A percentile compares a stretch with the other conserved stretches of the same genome.
These are phyloP conservation scores for Calonectria hongkongensis DNA, from an alignment of 2,329 filamentous ascomycete species.

Conservation along the genomic window DNA sequence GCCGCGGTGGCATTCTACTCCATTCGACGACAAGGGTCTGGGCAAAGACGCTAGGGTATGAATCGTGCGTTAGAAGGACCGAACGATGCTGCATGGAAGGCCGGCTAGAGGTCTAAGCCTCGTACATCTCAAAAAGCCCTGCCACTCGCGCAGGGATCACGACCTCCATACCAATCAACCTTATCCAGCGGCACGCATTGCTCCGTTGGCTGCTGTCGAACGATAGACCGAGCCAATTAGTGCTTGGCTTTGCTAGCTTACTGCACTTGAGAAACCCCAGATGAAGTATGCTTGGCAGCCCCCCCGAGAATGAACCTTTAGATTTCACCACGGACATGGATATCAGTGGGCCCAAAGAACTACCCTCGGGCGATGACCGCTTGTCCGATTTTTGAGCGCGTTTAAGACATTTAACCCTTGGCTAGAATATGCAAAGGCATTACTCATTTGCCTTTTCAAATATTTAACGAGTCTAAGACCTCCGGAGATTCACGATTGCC, in stretches of 20 bases:
- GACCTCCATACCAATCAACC: slow-evolving; percentile 38
- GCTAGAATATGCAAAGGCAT: slow-evolving; percentile 16
- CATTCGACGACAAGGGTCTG: slow-evolving; percentile 45
- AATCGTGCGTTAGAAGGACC: slow-evolving; percentile 57
- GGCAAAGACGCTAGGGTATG: slow-evolving; percentile 49
- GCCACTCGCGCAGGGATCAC: slow-evolving; percentile 36
- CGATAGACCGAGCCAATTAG: slow-evolving; percentile 33
- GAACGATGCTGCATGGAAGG: slow-evolving; percentile 56
- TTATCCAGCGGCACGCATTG: slow-evolving; percentile 36
- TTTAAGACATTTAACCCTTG: slow-evolving; percentile 21
- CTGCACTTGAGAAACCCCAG: slow-evolving; percentile 28
- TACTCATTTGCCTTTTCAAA: slow-evolving; percentile 19
- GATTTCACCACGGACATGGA: slow-evolving; percentile 29
- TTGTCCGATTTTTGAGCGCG: slow-evolving; percentile 11
- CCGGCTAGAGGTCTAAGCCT: slow-evolving; percentile 54
- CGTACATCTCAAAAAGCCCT: slow-evolving; percentile 55
- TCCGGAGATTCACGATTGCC: slow-evolving; percentile 8
- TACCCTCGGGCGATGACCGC: slow-evolving; percentile 30
- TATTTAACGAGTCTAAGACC: neutral
- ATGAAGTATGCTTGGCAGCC: slow-evolving; percentile 21
- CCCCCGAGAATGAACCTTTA: slow-evolving; percentile 29
- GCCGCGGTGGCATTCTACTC: slow-evolving; percentile 48
- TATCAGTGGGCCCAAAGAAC: slow-evolving; percentile 30
- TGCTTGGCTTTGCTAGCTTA: slow-evolving; percentile 34
- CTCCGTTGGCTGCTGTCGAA: slow-evolving; percentile 36